Evolutionary conservation across 164 flowering plant genomes (phyloP).

Genomic region (Pachysandra terminalis): DNA sequence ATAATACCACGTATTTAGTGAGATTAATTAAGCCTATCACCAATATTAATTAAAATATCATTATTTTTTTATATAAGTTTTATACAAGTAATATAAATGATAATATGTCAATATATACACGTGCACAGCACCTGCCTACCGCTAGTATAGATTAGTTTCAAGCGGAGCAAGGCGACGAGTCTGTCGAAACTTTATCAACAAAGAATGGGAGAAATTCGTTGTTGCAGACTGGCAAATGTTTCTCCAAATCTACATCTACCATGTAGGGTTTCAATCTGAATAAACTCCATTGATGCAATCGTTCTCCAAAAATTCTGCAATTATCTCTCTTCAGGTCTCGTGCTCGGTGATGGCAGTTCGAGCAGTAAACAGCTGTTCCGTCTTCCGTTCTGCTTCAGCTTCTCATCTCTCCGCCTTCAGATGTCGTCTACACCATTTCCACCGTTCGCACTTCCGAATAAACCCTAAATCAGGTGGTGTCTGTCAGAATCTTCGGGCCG

Average conservation of each 20-base stretch:
- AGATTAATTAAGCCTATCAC: no score
- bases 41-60: no score
- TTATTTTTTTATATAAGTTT: no score
- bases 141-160: no score
- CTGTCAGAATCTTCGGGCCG: slow-evolving; percentile 13
- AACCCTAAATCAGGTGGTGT: not conserved
- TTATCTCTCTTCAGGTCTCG: not conserved
- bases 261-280: not conserved
- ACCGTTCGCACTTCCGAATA: not conserved
- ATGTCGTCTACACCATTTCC: slow-evolving; percentile 2
- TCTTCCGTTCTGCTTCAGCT: slow-evolving; percentile 6
- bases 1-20: no score
- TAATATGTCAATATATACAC: no score
- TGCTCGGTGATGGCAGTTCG: slow-evolving; percentile 51
- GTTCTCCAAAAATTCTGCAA: slow-evolving; percentile 1
- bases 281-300: not conserved
- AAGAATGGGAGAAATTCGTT: no score
- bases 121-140: no score
- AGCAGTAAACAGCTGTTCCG: not conserved
- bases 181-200: not conserved
- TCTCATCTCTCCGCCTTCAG: slow-evolving; percentile 11
- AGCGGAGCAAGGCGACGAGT: no score
- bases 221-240: no score
- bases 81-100: no score
- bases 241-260: not conserved